Evolutionary conservation across 2,329 filamentous ascomycete species (phyloP).

Genomic region (Byssothecium circinans): DNA sequence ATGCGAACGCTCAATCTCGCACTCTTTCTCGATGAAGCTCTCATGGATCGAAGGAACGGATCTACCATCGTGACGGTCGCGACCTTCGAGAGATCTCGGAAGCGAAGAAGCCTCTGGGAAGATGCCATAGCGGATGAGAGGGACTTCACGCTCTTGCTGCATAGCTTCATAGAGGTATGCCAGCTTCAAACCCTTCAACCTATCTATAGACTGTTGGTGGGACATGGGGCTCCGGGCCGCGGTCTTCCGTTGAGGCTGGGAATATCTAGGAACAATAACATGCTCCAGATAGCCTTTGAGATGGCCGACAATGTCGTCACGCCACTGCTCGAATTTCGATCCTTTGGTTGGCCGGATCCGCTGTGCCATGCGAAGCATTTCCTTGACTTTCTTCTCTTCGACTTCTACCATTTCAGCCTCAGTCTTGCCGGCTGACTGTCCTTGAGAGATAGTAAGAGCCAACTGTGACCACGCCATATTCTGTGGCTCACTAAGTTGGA

Average conservation of each 20-base stretch:
- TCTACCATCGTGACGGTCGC: background rate
- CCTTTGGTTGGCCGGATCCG: slow-evolving; percentile 11
- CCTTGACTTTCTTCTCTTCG: slow-evolving; percentile 10
- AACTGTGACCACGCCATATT: slow-evolving; percentile 20
- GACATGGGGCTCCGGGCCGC: background rate
- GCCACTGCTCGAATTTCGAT: slow-evolving; percentile 12
- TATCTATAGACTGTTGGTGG: slow-evolving; percentile 8
- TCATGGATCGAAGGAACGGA: background rate
- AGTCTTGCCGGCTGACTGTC: background rate
- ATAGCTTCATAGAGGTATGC: slow-evolving; percentile 18
- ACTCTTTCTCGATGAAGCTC: slow-evolving; percentile 7
- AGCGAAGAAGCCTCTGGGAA: background rate
- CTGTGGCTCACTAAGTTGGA: slow-evolving; percentile 15
- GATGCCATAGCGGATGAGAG: slow-evolving; percentile 15
- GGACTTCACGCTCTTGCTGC: slow-evolving; percentile 17
- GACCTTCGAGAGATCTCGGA: background rate
- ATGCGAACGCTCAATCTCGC: slow-evolving; percentile 5
- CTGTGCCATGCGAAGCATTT: slow-evolving; percentile 6
- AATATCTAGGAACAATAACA: slow-evolving; percentile 12
- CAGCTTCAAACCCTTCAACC: slow-evolving; percentile 7
- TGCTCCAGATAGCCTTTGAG: slow-evolving; percentile 6
- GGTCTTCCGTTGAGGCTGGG: slow-evolving; percentile 1
- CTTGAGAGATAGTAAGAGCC: slow-evolving; percentile 3
- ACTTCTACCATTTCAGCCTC: slow-evolving; percentile 11
- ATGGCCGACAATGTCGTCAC: slow-evolving; percentile 6